Evolutionary conservation across 495 filamentous ascomycete species (phyloP), one percentile per base, ranked within the genome.

Genomic region (Astrothelium macrocarpum): DNA sequence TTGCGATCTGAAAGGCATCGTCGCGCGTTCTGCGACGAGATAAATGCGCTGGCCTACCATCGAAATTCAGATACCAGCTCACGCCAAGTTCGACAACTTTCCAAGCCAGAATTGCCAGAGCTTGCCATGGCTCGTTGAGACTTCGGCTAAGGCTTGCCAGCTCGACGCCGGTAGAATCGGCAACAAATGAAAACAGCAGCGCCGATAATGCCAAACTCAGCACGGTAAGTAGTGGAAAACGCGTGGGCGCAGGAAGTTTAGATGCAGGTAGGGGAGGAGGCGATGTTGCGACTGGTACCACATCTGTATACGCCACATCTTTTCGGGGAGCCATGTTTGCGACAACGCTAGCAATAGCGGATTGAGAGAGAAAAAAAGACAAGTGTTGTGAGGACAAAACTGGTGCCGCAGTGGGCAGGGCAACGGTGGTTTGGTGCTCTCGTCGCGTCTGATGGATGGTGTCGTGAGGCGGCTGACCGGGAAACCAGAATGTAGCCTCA

Each of bases 1-100:
- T 16, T 16, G 23, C 23, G 12, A 49, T 5, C 45, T 12, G 23
- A n/a, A n/a, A n/a, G n/a, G n/a, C n/a, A n/a, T n/a, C n/a, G n/a
- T n/a, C n/a, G n/a, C n/a, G n/a, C n/a, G n/a, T n/a, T n/a, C n/a
- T n/a, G n/a, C n/a, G 49, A 39, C 14, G 20, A 53, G 61, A 36
- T 0, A 31, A 45, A 32, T 29, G 23, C 61, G 18, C 61, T 32
- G 23, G 70, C 79, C 67, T 71, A 87, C 85, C 80, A 72, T 93
- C 90, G 71, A 84, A 90, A 58, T 83, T 79, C 39, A 84, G 76
- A 65, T 77, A 80, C 90, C 90, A 95, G 34, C 81, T 84, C 20
- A 90, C 66, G 26, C 79, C 85, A 58, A 95, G 78, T 72, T 89
- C 85, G 36, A 85, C 77, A 62, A 86, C 74, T 75, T 80, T 86